Conservation (phyloP, 495 filamentous ascomycete genomes). For the Sordaria brevicollis region DNA sequence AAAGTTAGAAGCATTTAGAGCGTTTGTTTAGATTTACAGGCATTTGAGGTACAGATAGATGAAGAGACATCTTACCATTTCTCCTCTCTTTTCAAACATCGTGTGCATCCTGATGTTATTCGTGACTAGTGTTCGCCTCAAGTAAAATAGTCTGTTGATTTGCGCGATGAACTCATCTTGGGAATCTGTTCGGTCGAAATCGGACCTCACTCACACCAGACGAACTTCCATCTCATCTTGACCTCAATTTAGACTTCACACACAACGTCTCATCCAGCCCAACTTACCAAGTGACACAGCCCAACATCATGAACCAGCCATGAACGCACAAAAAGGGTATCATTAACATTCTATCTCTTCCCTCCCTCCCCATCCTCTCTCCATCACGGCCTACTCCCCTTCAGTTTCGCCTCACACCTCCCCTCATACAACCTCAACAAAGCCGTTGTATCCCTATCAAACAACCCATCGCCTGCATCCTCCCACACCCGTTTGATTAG, state of each 20-base stretch:
- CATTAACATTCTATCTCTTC: not conserved
- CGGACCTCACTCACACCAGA: not conserved
- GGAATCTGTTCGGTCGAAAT: not conserved
- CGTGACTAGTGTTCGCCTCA: not conserved
- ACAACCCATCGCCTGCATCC: constrained; percentile 11
- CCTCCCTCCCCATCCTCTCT: not conserved
- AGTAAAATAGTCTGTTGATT: not conserved
- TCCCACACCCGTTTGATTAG: constrained; percentile 23
- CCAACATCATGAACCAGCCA: not conserved
- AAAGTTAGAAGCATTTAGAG: not conserved
- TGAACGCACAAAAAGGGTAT: not conserved
- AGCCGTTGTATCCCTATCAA: constrained; percentile 28
- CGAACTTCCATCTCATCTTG: not conserved
- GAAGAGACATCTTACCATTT: not conserved
- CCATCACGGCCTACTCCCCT: not conserved
- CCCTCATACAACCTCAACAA: constrained; percentile 25
- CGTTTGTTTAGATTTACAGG: not conserved
- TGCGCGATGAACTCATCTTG: not conserved
- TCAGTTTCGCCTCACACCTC: constrained; percentile 19
- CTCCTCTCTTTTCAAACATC: not conserved
- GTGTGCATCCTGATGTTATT: not conserved
- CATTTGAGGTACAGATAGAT: not conserved
- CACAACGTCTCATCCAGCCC: not conserved
- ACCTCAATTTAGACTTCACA: not conserved
- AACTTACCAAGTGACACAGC: not conserved